Evolutionary conservation across 169 alveolate species (phyloP), one percentile per base, ranked within the genome.

Genomic region (Babesia bigemina): DNA sequence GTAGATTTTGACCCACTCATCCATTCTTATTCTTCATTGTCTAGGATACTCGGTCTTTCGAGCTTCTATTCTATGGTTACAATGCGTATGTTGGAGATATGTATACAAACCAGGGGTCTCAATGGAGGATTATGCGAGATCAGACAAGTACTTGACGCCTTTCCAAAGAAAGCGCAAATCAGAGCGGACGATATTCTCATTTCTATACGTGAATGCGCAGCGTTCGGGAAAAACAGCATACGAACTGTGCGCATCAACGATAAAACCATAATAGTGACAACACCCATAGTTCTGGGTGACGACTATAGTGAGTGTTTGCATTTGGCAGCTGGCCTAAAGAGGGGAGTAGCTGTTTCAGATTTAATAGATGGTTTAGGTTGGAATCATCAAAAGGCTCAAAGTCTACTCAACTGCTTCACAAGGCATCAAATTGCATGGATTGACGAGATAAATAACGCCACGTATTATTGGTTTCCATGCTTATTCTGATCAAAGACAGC

Each of bases 101-200:
- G 79, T 62, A 58, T 67, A 13, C 48, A 58, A 70, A 70, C 82
- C 44, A 70, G 84, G 58, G 57, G 59, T 2, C 28, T 57, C 44
- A 79, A 71, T 44, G 87, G 87, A 14, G 87, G 87, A 17, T 22
- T 70, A 29, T 71, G 75, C 29, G 78, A 71, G 22, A 70, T 79
- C 24, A 45, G 48, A 2, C 55, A 70, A 19, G 17, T 79, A 17
- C 56, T 79, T 42, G 62, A 33, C 13, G 63, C 65, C 19, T 59
- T 79, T 21, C 76, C 82, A 19, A 21, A 22, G 22, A 70, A 62
- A 21, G 63, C 39, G 29, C 44, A 48, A 26, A 48, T 79, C 10
- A 70, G 75, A 16, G 65, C 59, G 49, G 22, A n/a, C 7, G 87
- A 79, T 26, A 48, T 79, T 13, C 24, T 70, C 29, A 53, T 58